These are phyloP conservation scores for Shiraia bambusicola DNA, from an alignment of 2,329 filamentous ascomycete species.

Conservation along the genomic window DNA sequence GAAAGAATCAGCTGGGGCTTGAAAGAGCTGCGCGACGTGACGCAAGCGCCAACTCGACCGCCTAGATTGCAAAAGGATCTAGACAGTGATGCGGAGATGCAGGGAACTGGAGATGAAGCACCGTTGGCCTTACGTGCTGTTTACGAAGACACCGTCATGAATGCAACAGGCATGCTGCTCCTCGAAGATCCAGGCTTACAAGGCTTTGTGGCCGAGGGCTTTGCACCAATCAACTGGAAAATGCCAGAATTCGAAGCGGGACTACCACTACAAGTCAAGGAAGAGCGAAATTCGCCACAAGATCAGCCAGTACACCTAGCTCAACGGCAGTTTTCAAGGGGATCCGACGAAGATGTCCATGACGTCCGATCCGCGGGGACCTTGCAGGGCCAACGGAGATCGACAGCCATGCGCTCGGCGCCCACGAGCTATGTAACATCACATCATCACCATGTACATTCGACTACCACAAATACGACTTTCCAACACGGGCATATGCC, in stretches of 20 bases:
- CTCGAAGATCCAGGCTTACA: slow-evolving; percentile 51
- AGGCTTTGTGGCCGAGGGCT: slow-evolving; percentile 34
- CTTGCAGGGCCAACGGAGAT: slow-evolving; percentile 15
- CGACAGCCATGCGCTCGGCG: slow-evolving; percentile 16
- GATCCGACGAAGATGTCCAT: slow-evolving; percentile 1
- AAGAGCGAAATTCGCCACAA: slow-evolving; percentile 14
- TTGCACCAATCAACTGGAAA: slow-evolving; percentile 37
- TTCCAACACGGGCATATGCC: slow-evolving; percentile 4
- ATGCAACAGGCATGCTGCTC: slow-evolving; percentile 50
- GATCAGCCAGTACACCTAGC: slow-evolving; percentile 10
- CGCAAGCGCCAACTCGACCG: slow-evolving; percentile 10
- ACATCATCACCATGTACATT: slow-evolving; percentile 6
- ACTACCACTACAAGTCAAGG: slow-evolving; percentile 6
- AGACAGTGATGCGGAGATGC: slow-evolving; percentile 9
- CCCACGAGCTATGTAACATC: slow-evolving; percentile 21
- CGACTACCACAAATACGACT: slow-evolving; percentile 5
- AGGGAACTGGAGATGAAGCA: slow-evolving; percentile 16
- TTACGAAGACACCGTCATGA: slow-evolving; percentile 47
- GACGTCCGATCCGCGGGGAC: slow-evolving; percentile 20
- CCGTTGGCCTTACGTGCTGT: slow-evolving; percentile 13
- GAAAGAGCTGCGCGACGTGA: slow-evolving; percentile 20
- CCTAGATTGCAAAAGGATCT: slow-evolving; percentile 6
- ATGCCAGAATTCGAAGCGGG: slow-evolving; percentile 16
- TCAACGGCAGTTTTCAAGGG: slow-evolving; percentile 6
- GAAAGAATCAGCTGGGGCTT: slow-evolving; percentile 41